phyloP scores from a whole-genome alignment of 2,329 filamentous ascomycete species.

The Ilyonectria robusta region DNA sequence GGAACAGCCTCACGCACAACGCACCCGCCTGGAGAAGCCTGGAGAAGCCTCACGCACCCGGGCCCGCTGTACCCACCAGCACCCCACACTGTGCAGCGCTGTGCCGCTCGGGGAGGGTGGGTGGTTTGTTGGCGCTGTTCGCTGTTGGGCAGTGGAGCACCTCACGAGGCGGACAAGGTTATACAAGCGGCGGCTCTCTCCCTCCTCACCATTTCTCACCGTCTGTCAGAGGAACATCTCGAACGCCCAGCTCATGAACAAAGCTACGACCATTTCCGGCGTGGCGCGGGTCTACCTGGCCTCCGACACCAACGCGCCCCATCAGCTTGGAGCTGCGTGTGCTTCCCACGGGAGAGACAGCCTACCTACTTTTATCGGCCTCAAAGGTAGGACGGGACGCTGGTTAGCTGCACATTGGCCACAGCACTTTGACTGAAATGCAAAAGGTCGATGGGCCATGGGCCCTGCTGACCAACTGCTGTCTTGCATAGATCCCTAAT shows the following conservation, averaged over 20 bases:
- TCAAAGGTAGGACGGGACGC: constrained; percentile 14
- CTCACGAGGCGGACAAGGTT: constrained; percentile 13
- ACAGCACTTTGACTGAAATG: neutral
- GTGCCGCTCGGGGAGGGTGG: constrained; percentile 3
- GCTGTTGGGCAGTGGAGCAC: constrained; percentile 16
- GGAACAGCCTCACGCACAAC: neutral
- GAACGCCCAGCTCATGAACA: constrained; percentile 2
- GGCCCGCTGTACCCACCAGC: neutral
- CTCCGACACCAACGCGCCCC: constrained; percentile 1
- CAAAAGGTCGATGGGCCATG: neutral
- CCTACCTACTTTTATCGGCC: neutral
- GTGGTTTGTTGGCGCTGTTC: constrained; percentile 13
- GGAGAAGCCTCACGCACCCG: constrained; percentile 6
- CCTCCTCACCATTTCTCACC: constrained; percentile 8
- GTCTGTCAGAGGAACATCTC: constrained; percentile 2
- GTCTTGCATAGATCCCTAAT: neutral
- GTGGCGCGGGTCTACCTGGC: constrained; percentile 15
- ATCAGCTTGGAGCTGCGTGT: constrained; percentile 4
- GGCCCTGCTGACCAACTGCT: neutral
- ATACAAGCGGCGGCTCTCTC: neutral
- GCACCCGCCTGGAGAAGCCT: neutral
- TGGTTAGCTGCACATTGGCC: constrained; percentile 1
- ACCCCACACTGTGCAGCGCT: constrained; percentile 18
- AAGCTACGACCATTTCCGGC: constrained; percentile 15
- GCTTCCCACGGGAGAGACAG: neutral